These are phyloP conservation scores for Cyberlindnera lachancei DNA, from an alignment of 805 yeast genomes.

Conservation along the genomic window DNA sequence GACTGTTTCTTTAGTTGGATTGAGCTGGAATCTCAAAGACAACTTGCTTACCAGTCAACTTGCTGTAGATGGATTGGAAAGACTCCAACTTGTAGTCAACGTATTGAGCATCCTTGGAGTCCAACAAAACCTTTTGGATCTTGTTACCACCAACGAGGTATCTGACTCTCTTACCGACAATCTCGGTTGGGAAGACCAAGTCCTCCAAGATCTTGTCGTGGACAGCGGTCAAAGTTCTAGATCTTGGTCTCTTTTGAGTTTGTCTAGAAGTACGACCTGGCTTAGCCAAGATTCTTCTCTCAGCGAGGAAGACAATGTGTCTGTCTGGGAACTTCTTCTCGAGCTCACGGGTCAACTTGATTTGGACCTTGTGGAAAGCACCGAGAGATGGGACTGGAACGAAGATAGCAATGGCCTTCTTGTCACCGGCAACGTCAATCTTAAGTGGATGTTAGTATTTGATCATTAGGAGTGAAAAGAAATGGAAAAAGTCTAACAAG, in stretches of 20 bases:
- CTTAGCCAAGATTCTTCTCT: conserved; percentile 98
- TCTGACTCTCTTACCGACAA: conserved; percentile 98
- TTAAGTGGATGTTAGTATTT: conserved; percentile 21
- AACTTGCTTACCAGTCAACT: conserved; percentile 99
- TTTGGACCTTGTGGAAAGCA: conserved; percentile 95
- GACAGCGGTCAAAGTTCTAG: conserved; percentile 97
- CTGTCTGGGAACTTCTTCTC: conserved; percentile 99
- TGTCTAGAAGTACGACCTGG: conserved; percentile 94
- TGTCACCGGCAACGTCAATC: conserved; percentile 96
- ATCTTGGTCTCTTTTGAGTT: conserved; percentile 98
- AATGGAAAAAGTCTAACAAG: neutral
- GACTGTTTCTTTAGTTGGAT: conserved; percentile 29
- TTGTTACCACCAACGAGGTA: conserved; percentile 98
- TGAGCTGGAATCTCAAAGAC: conserved; percentile 85
- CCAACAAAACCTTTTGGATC: conserved; percentile 95
- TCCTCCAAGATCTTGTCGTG: conserved; percentile 99
- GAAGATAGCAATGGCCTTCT: conserved; percentile 96
- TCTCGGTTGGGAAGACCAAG: conserved; percentile 99
- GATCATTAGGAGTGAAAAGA: neutral
- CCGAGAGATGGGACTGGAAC: conserved; percentile 94
- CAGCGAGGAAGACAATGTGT: conserved; percentile 98
- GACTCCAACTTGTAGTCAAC: conserved; percentile 99
- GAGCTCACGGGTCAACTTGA: conserved; percentile 96
- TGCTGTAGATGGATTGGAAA: conserved; percentile 96
- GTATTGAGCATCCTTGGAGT: conserved; percentile 94